phyloP scores from a whole-genome alignment of 345 rosid species.

The Rhodamnia argentea region DNA sequence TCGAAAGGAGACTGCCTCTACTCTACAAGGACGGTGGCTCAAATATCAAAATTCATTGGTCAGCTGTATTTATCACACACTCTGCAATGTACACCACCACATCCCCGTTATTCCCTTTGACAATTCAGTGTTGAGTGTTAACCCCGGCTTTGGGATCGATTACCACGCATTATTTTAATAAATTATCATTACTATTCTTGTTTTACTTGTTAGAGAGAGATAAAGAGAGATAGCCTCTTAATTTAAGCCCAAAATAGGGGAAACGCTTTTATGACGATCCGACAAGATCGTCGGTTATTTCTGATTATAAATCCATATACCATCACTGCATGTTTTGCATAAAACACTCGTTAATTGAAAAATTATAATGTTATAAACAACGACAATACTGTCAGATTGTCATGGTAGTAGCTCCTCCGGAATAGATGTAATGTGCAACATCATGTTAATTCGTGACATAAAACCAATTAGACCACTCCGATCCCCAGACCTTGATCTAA shows the following conservation, averaged over 20 bases:
- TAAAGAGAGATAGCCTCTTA: background rate
- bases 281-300: no score
- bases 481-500: background rate
- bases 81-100: background rate
- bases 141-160: conserved; percentile 4
- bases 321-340: no score
- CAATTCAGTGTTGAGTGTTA: background rate
- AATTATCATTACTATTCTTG: no score
- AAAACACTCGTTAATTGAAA: no score
- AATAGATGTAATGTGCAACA: background rate
- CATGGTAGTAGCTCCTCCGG: no score
- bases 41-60: background rate
- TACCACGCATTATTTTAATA: background rate
- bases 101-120: background rate
- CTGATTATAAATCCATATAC: no score
- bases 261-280: no score
- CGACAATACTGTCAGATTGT: no score
- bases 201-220: background rate
- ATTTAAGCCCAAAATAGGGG: background rate
- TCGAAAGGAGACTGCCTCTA: background rate
- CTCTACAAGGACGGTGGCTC: background rate
- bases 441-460: background rate
- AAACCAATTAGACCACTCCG: background rate
- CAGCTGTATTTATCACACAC: background rate
- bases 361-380: no score